Percentiles rank a stretch among this genome's conserved stretches.
Evolutionary conservation across 1,284 basidiomycete genomes (phyloP).

Genomic region (Flammula alnicola): DNA sequence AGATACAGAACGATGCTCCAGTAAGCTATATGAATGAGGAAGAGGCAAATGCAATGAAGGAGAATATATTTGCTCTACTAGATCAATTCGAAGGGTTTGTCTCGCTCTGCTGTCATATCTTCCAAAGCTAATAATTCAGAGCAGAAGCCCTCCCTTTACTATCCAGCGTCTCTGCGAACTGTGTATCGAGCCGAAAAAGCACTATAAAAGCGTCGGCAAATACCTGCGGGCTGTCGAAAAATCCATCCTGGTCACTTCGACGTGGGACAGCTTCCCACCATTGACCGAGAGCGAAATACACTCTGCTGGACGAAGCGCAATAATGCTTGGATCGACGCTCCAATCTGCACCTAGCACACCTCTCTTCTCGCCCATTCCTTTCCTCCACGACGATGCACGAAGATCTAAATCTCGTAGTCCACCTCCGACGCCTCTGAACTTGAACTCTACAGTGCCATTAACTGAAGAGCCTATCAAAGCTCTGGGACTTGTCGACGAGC

Average conservation of each 20-base stretch:
- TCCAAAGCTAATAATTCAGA: conserved; percentile 11
- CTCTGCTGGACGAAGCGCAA: conserved; percentile 44
- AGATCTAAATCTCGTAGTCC: conserved; percentile 77
- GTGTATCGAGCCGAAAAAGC: conserved; percentile 67
- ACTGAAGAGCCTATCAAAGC: conserved; percentile 45
- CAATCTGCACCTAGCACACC: conserved; percentile 71
- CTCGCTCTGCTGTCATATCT: conserved; percentile 9
- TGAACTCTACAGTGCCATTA: conserved; percentile 41
- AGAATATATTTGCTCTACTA: conserved; percentile 64
- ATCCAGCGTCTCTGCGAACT: conserved; percentile 92
- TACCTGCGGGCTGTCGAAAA: conserved; percentile 91
- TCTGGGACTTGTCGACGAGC: conserved; percentile 78
- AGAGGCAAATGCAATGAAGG: conserved; percentile 66
- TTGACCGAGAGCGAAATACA: conserved; percentile 48
- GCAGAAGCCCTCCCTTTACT: conserved; percentile 83
- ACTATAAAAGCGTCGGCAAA: conserved; percentile 85
- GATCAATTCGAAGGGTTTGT: conserved; percentile 80
- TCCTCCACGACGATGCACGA: conserved; percentile 78
- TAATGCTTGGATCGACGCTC: conserved; percentile 46
- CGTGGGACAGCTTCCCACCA: conserved; percentile 70
- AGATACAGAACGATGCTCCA: conserved; percentile 55
- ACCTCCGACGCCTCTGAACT: conserved; percentile 69
- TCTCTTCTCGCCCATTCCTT: conserved; percentile 83
- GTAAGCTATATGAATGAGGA: conserved; percentile 65
- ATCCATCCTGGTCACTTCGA: conserved; percentile 84